phyloP scores from a whole-genome alignment of 1,139 yeast species.

The Arxiozyma bovina region DNA sequence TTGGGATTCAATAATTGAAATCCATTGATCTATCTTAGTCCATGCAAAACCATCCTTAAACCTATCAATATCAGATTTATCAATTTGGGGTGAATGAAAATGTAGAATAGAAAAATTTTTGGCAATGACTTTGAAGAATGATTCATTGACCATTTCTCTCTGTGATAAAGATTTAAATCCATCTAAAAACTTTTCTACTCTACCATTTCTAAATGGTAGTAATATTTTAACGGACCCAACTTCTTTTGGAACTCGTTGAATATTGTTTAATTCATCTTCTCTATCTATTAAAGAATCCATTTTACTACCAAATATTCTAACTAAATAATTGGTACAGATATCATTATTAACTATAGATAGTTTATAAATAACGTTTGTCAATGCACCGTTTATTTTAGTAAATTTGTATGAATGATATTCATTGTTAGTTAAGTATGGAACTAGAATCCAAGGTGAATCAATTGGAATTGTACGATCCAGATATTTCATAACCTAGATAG shows the following conservation, averaged over 20 bases:
- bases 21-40: slow-evolving; percentile 67
- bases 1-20: slow-evolving; percentile 41
- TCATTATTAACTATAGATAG: slow-evolving; percentile 9
- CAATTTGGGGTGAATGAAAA: slow-evolving; percentile 41
- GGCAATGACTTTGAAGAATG: slow-evolving; percentile 69
- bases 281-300: slow-evolving; percentile 78
- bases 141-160: slow-evolving; percentile 55
- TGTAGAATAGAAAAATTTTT: slow-evolving; percentile 93
- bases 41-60: slow-evolving; percentile 51
- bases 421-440: slow-evolving; percentile 40
- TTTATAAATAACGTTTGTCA: slow-evolving; percentile 69
- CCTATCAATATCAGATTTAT: slow-evolving; percentile 27
- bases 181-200: slow-evolving; percentile 83
- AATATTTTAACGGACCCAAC: slow-evolving; percentile 54
- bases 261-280: slow-evolving; percentile 57
- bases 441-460: slow-evolving; percentile 22
- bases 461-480: slow-evolving; percentile 6
- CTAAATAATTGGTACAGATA: slow-evolving; percentile 35
- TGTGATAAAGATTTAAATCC: slow-evolving; percentile 50
- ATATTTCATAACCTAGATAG: slow-evolving; percentile 1
- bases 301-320: slow-evolving; percentile 83
- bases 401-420: slow-evolving; percentile 3
- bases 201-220: slow-evolving; percentile 80
- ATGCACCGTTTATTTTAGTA: slow-evolving; percentile 53
- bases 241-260: slow-evolving; percentile 58